phyloP scores from a whole-genome alignment of 176 grass and related monocot genomes.

The Tillandsia fasciculata region DNA sequence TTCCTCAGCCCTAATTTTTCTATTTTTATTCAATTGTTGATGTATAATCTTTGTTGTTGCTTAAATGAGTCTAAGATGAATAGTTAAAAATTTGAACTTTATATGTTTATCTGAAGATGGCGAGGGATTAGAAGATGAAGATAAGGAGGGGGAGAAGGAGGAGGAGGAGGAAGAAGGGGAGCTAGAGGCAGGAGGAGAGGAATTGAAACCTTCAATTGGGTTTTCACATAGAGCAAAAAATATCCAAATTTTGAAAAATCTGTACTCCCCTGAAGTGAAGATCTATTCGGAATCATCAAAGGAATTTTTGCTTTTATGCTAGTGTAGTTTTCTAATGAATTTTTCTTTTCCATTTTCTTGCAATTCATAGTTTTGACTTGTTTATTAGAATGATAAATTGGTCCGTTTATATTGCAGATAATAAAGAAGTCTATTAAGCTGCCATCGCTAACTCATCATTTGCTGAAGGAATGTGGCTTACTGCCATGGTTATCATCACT shows the following conservation, averaged over 20 bases:
- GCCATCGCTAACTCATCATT: constrained; percentile 56
- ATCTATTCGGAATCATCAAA: constrained; percentile 65
- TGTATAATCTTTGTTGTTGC: not conserved
- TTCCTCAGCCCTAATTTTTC: not conserved
- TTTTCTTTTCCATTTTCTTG: no score
- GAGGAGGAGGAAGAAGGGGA: constrained; percentile 20
- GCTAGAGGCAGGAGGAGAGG: constrained; percentile 26
- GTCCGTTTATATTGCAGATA: constrained; percentile 39
- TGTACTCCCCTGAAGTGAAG: constrained; percentile 77
- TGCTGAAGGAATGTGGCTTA: constrained; percentile 75
- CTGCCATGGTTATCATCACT: constrained; percentile 69
- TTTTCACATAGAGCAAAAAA: constrained; percentile 42
- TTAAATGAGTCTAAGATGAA: no score
- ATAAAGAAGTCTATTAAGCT: constrained; percentile 68
- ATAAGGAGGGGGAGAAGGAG: not conserved
- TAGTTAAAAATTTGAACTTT: not conserved
- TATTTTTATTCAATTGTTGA: not conserved
- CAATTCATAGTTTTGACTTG: no score
- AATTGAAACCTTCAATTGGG: constrained; percentile 25
- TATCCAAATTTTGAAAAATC: constrained; percentile 59
- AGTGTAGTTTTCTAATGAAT: no score
- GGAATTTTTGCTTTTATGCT: constrained; percentile 29
- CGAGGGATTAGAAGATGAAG: not conserved
- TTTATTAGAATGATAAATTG: no score
- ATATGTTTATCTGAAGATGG: not conserved